Evolutionary conservation across 164 flowering plant species (phyloP).

Genomic region (Dillenia suffruticosa): DNA sequence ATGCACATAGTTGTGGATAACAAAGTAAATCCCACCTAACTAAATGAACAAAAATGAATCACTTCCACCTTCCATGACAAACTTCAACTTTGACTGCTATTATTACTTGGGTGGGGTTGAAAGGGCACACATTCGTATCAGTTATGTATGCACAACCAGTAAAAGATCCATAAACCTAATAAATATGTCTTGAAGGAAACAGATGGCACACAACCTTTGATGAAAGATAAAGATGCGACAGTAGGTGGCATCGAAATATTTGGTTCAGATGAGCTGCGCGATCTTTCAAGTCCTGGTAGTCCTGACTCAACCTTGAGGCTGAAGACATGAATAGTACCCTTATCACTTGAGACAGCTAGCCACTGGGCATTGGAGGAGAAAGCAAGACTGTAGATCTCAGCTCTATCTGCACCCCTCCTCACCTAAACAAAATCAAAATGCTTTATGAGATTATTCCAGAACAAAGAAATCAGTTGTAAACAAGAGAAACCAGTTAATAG

Average conservation of each 20-base stretch:
- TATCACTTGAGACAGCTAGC: slow-evolving; percentile 76
- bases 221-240: slow-evolving; percentile 65
- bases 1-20: too few species aligned
- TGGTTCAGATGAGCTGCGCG: slow-evolving; percentile 28
- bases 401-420: slow-evolving; percentile 44
- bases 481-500: neutral
- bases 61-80: too few species aligned
- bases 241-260: slow-evolving; percentile 29
- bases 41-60: too few species aligned
- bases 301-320: slow-evolving; percentile 62
- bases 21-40: too few species aligned
- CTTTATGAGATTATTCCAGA: neutral
- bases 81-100: too few species aligned
- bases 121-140: too few species aligned
- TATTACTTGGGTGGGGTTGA: too few species aligned
- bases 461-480: neutral
- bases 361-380: slow-evolving; percentile 42
- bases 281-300: slow-evolving; percentile 31
- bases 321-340: slow-evolving; percentile 97
- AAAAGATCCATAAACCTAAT: slow-evolving; percentile 28
- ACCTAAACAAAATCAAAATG: slow-evolving; percentile 18
- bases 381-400: slow-evolving; percentile 44
- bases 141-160: slow-evolving; percentile 6
- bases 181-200: slow-evolving; percentile 29
- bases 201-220: slow-evolving; percentile 58